phyloP scores from a whole-genome alignment of 805 yeast genomes.

The Torulaspora gathmanii region DNA sequence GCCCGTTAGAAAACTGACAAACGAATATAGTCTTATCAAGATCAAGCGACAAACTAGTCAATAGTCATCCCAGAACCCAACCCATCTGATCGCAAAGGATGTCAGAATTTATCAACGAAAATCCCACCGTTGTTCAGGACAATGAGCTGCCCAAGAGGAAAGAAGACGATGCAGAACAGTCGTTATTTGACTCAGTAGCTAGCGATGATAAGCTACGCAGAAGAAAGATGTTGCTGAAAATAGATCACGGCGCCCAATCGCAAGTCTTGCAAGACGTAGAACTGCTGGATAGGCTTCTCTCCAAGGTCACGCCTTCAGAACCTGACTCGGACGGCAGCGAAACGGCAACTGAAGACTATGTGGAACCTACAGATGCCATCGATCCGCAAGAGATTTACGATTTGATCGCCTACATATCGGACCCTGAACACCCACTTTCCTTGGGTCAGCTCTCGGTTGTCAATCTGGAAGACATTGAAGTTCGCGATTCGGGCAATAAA shows the following conservation, averaged over 20 bases:
- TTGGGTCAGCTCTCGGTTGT: conserved; percentile 94
- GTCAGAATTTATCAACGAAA: conserved; percentile 86
- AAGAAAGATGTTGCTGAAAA: conserved; percentile 25
- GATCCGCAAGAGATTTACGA: conserved; percentile 91
- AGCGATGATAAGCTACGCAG: conserved; percentile 19
- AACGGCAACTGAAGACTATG: conserved; percentile 25
- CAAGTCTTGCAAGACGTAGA: conserved; percentile 29
- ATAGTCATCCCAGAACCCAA: too few relatives aligned
- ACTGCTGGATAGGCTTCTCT: conserved; percentile 27
- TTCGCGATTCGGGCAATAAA: conserved; percentile 52
- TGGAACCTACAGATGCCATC: conserved; percentile 50
- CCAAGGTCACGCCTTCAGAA: conserved; percentile 26
- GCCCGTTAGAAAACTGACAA: conserved; percentile 2
- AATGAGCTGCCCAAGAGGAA: conserved; percentile 70
- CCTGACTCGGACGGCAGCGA: conserved; percentile 24
- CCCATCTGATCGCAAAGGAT: conserved; percentile 32
- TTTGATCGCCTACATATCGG: conserved; percentile 78
- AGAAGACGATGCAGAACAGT: conserved; percentile 25
- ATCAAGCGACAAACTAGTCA: too few relatives aligned
- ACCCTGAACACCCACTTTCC: conserved; percentile 96
- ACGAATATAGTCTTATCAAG: not conserved
- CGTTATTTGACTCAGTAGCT: conserved; percentile 18
- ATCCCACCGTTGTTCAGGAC: conserved; percentile 77
- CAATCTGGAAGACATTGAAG: conserved; percentile 72
- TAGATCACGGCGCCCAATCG: conserved; percentile 26